Evolutionary conservation across 352 stramenopile species (phyloP).

Genomic region (Aphanomyces astaci): DNA sequence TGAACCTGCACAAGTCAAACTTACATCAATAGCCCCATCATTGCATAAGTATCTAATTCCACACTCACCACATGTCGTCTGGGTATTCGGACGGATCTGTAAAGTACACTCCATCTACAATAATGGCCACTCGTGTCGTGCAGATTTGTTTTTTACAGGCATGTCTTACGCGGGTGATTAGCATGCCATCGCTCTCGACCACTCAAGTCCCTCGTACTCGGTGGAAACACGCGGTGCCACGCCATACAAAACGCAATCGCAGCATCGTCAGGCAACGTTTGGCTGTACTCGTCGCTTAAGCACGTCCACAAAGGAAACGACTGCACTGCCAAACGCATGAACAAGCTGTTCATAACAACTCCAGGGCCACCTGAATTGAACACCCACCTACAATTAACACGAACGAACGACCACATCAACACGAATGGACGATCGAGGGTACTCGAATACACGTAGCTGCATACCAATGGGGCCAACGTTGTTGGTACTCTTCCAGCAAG

Average conservation of each 20-base stretch:
- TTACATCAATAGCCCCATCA: background rate
- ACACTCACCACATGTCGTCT: conserved; percentile 54
- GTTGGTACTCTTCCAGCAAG: conserved; percentile 45
- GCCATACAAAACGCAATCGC: conserved; percentile 84
- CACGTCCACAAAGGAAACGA: conserved; percentile 49
- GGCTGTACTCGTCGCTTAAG: conserved; percentile 51
- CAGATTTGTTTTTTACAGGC: no score
- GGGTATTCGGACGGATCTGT: conserved; percentile 34
- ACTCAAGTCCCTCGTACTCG: conserved; percentile 55
- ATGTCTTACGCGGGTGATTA: conserved; percentile 42
- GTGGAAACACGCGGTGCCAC: conserved; percentile 63
- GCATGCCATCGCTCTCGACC: conserved; percentile 74
- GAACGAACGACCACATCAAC: background rate
- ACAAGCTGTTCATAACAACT: conserved; percentile 71
- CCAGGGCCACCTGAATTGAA: conserved; percentile 75
- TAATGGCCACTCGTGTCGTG: no score
- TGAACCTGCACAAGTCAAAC: background rate
- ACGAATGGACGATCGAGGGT: background rate
- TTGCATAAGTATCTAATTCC: no score
- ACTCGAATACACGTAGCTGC: no score
- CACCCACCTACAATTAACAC: conserved; percentile 34
- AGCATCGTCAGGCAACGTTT: conserved; percentile 70
- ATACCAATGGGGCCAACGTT: conserved; percentile 37
- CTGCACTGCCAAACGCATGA: conserved; percentile 42
- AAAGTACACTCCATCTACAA: conserved; percentile 51